Conservation (phyloP, 2,329 filamentous ascomycete species). For the Ascochyta fabae region DNA sequence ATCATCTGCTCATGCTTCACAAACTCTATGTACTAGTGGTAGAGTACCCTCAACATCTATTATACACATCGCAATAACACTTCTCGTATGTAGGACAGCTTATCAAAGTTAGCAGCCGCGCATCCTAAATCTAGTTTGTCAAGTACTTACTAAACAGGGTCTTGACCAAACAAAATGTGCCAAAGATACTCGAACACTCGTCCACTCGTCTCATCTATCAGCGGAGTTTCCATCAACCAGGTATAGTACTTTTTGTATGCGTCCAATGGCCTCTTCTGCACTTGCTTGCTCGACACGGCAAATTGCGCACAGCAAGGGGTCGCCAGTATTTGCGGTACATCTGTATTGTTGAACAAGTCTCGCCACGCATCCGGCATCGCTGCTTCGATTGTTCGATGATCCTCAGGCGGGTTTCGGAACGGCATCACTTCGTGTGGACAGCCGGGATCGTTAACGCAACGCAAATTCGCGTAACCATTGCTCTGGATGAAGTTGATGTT, state of each 20-base stretch:
- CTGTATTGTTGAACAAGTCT: conserved; percentile 49
- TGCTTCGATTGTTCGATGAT: conserved; percentile 34
- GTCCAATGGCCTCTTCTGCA: conserved; percentile 32
- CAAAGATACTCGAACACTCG: conserved; percentile 37
- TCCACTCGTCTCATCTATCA: conserved; percentile 33
- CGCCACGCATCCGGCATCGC: conserved; percentile 49
- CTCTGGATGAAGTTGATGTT: conserved; percentile 47
- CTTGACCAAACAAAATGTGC: conserved; percentile 36
- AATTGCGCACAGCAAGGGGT: conserved; percentile 54
- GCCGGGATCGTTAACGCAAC: conserved; percentile 47
- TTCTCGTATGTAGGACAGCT: conserved; percentile 28
- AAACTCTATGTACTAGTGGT: not conserved
- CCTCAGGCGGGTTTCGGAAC: conserved; percentile 32
- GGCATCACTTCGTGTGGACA: conserved; percentile 49
- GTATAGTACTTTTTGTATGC: conserved; percentile 39
- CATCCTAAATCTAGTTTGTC: not conserved
- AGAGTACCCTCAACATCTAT: conserved; percentile 4
- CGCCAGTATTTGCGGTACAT: conserved; percentile 52
- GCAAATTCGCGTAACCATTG: conserved; percentile 52
- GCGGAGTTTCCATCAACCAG: conserved; percentile 35
- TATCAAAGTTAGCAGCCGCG: conserved; percentile 9
- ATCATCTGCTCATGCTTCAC: not conserved
- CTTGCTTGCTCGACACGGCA: conserved; percentile 41
- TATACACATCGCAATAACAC: conserved; percentile 34
- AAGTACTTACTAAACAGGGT: conserved; percentile 29